Evolutionary conservation across 768 basidiomycete genomes (phyloP), one percentile per base, ranked within the genome.

Genomic region (Psilocybe cubensis): DNA sequence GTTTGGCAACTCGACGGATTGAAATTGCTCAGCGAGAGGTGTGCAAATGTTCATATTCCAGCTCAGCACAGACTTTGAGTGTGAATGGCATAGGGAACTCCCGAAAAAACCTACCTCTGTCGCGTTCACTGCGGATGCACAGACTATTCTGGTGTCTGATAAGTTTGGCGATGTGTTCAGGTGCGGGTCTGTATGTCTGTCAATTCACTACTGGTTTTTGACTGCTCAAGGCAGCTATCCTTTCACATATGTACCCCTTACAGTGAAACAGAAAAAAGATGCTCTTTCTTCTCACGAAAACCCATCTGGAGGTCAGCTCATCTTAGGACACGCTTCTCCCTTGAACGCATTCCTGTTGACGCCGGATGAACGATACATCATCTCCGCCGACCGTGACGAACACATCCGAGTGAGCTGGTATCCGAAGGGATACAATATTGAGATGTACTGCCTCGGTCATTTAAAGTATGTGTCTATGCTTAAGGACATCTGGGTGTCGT

Each of bases 81-180:
- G 9, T 17, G 29, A 23, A 23, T 44, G 25, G 27, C 17, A n/a
- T 38, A 95, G 96, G 44, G 88, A 91, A 59, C 77, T 96, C 2
- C 87, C 91, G 0, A 98, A 98, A 74, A 88, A 88, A 57, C 86
- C 92, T 0, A 94, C 93, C 0, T 77, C 77, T 1, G 67, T 97
- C 24, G 69, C 73, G 0, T 86, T 97, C 63, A 86, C 88, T 0
- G 73, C 67, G 4, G 79, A 87, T 42, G 82, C 80, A 0, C 73
- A 83, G 59, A 85, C 81, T 0, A 86, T 99, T 57, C 70, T 98
- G 2, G 85, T 92, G 11, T 85, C 93, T 2, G 96, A 99, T 73
- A 98, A 97, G 72, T 96, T 97, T 60, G 96, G 96, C 0, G 96
- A 98, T 67, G 83, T 96, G 38, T 96, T 94, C 74, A 85, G 85